A percentile compares a stretch with the other conserved stretches of the same genome.
phyloP scores from a whole-genome alignment of 1,284 basidiomycete species.

The Coriolopsis trogii region DNA sequence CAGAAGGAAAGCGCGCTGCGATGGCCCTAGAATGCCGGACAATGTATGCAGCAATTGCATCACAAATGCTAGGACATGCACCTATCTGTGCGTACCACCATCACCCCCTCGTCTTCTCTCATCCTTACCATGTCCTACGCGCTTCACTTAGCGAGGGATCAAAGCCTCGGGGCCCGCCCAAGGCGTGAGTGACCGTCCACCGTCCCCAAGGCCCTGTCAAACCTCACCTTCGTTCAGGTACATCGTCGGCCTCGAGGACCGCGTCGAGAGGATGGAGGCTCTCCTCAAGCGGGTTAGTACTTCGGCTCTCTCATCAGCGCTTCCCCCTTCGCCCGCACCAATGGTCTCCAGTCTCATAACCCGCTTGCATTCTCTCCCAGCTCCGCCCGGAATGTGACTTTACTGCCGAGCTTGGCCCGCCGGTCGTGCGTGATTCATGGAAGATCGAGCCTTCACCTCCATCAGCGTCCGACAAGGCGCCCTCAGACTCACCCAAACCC shows the following conservation, averaged over 20 bases:
- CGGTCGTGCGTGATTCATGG: constrained; percentile 74
- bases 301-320: neutral
- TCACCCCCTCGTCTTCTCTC: neutral
- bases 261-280: constrained; percentile 70
- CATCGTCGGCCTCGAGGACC: constrained; percentile 76
- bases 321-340: neutral
- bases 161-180: constrained; percentile 82
- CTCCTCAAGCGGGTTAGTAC: constrained; percentile 65
- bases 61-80: constrained; percentile 66
- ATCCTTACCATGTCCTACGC: constrained; percentile 4
- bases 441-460: constrained; percentile 42
- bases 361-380: constrained; percentile 41
- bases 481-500: constrained; percentile 11
- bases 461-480: constrained; percentile 22
- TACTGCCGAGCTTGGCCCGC: constrained; percentile 67
- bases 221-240: constrained; percentile 50
- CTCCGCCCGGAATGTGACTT: constrained; percentile 73
- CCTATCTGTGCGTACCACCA: constrained; percentile 61
- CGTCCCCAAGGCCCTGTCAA: constrained; percentile 1
- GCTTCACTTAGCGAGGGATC: constrained; percentile 62
- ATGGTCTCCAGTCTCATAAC: neutral
- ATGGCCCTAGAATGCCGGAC: constrained; percentile 61
- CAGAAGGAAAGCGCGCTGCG: constrained; percentile 69
- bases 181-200: constrained; percentile 60
- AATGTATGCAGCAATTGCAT: constrained; percentile 75